Base-by-base conservation (phyloP, 208 protist species). In the Crithidia bombi region DNA sequence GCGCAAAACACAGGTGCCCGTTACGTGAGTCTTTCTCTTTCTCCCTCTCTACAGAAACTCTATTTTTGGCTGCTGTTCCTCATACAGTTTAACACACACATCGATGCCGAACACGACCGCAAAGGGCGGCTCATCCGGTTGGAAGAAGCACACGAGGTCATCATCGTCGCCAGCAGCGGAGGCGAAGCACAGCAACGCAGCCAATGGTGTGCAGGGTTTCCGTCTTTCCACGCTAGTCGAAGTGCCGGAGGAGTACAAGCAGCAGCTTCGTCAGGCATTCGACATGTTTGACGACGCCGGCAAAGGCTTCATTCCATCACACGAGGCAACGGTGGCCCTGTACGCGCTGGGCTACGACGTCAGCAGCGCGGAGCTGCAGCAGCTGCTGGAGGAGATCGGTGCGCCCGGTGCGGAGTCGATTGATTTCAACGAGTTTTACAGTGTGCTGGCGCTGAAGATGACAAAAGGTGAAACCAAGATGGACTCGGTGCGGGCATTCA, bases 231-330 rank as follows among this genome's bases (percentile, higher is more conserved):
- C 80, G 9, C 70, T 91, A 35, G 68, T 97, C 19, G 73, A 70
- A 28, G 79, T 91, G 47, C 87, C 89, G 0, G 82, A 91, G 56
- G 82, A 90, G 59, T 87, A 93, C 69, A 93, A 92, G 58, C 78
- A 78, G 49, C 82, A 96, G 82, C 93, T 98, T 15, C 83, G 90
- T 11, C 83, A 97, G 69, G 97, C 97, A 4, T 99, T 99, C 72
- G 97, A 99, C 66, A 81, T 98, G 51, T 99, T 99, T 64, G 97
- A 99, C 81, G 85, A 85, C 38, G 91, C 97, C 35, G 95, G 97
- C 44, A 90, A 87, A 23, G 97, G 97, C 19, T 68, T 81, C 14
- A 98, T 98, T 46, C 80, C 90, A 17, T 84, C 87, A 0, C 65
- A 90, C 36, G 90, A 98, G 69, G 85, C 97, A 2, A 96, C 97